Conservation (phyloP, 1,284 basidiomycete species). For the Cryptococcus sp. region DNA sequence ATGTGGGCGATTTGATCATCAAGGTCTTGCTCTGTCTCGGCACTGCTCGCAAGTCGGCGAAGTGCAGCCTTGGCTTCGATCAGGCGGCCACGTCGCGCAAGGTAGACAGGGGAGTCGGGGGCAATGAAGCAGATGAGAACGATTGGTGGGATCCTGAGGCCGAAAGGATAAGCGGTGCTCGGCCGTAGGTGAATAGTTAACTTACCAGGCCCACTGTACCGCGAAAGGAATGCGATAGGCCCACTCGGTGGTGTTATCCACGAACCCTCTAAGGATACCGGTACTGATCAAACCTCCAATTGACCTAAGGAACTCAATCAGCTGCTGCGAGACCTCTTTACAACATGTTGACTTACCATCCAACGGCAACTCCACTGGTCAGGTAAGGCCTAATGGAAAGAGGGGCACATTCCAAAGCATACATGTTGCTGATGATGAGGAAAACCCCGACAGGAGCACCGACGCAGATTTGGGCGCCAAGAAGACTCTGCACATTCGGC, state of each 20-base stretch:
- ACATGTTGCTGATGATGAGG: slow-evolving; percentile 19
- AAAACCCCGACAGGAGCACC: too few species aligned
- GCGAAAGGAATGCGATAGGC: slow-evolving; percentile 34
- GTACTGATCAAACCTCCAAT: neutral
- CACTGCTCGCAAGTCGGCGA: slow-evolving; percentile 19
- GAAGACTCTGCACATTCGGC: too few species aligned
- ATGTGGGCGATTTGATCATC: neutral
- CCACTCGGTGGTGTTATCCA: slow-evolving; percentile 13
- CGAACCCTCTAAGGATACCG: slow-evolving; percentile 7
- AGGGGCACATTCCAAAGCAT: slow-evolving; percentile 57
- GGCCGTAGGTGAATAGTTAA: too few species aligned
- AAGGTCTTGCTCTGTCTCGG: slow-evolving; percentile 11
- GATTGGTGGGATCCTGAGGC: slow-evolving; percentile 22
- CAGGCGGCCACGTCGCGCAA: slow-evolving; percentile 28
- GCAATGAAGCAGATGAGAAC: slow-evolving; percentile 19
- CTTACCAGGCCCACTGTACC: slow-evolving; percentile 42
- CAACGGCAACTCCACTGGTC: slow-evolving; percentile 54
- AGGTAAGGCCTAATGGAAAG: slow-evolving; percentile 30
- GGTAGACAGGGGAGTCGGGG: slow-evolving; percentile 37
- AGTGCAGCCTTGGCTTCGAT: slow-evolving; percentile 25
- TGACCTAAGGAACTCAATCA: neutral
- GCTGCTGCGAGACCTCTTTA: slow-evolving; percentile 16
- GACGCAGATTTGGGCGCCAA: too few species aligned
- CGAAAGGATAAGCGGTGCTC: too few species aligned
- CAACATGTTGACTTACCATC: slow-evolving; percentile 49